Evolutionary conservation across 1,139 yeast genomes (phyloP).

Genomic region (Taphrina pruni): DNA sequence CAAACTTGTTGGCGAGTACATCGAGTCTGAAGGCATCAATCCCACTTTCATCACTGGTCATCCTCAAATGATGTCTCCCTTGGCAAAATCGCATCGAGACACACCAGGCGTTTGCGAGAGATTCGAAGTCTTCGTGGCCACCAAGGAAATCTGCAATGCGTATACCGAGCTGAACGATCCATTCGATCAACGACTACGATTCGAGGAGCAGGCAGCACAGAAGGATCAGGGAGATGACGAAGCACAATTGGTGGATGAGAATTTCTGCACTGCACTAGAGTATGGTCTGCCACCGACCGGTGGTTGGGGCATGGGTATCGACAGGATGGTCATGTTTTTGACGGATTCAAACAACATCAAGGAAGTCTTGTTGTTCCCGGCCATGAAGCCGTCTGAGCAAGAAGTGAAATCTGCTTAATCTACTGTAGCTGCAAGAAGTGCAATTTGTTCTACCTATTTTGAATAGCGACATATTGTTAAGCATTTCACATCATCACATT

Average conservation of each 20-base stretch:
- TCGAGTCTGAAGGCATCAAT: constrained; percentile 90
- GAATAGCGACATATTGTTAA: no score
- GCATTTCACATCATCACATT: no score
- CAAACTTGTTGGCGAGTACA: constrained; percentile 88
- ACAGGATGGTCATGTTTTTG: constrained; percentile 94
- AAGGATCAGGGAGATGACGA: constrained; percentile 99
- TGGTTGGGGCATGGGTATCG: constrained; percentile 99
- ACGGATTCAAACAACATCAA: constrained; percentile 95
- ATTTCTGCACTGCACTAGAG: constrained; percentile 96
- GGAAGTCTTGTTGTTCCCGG: constrained; percentile 74
- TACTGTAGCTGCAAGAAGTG: no score
- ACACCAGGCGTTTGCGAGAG: constrained; percentile 96
- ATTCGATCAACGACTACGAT: constrained; percentile 61
- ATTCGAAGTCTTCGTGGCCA: constrained; percentile 97
- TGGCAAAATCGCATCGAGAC: constrained; percentile 93
- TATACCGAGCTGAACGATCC: constrained; percentile 99
- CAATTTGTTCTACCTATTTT: no score
- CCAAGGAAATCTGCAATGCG: constrained; percentile 97
- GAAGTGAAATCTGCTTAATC: background rate
- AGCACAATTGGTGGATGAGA: constrained; percentile 95
- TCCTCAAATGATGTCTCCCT: constrained; percentile 99
- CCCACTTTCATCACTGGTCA: constrained; percentile 98
- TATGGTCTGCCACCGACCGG: constrained; percentile 99
- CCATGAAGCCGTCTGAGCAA: constrained; percentile 31
- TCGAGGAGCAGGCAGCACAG: constrained; percentile 97